These are phyloP conservation scores for Alternaria rosae DNA, from an alignment of 2,329 filamentous ascomycete genomes.

Conservation along the genomic window DNA sequence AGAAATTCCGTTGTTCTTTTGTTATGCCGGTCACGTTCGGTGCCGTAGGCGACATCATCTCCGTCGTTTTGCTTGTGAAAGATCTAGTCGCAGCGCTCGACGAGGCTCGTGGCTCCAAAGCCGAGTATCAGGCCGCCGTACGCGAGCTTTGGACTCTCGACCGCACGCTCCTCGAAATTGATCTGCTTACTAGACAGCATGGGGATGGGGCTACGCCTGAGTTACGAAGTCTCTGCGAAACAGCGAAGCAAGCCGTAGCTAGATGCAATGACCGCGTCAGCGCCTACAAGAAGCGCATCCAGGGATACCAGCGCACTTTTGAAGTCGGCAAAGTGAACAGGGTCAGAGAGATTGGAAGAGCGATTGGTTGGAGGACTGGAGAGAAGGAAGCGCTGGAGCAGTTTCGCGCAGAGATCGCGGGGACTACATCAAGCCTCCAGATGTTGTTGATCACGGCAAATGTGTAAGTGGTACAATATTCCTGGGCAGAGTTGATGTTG, in stretches of 20 bases:
- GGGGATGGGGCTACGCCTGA: neutral
- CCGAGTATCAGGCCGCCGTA: conserved; percentile 38
- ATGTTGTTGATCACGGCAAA: conserved; percentile 9
- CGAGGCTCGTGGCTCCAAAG: conserved; percentile 34
- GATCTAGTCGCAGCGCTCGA: conserved; percentile 39
- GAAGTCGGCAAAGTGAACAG: neutral
- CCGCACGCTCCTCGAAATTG: conserved; percentile 20
- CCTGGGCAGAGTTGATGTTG: neutral
- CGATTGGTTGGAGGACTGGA: conserved; percentile 16
- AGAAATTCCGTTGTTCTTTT: no score
- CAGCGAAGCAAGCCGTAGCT: neutral
- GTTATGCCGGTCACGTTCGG: neutral
- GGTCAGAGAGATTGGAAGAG: conserved; percentile 10
- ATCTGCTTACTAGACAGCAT: conserved; percentile 16
- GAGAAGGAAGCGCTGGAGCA: conserved; percentile 21
- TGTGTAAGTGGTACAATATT: neutral
- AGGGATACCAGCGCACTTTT: neutral
- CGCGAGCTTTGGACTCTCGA: conserved; percentile 36
- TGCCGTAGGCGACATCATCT: conserved; percentile 32
- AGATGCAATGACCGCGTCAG: neutral
- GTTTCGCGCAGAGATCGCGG: conserved; percentile 18
- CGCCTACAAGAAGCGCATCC: neutral
- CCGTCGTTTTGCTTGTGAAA: conserved; percentile 37
- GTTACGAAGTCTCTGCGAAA: neutral
- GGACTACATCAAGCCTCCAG: conserved; percentile 12